These are phyloP conservation scores for Colletotrichum higginsianum DNA, from an alignment of 2,329 filamentous ascomycete genomes.

Conservation along the genomic window DNA sequence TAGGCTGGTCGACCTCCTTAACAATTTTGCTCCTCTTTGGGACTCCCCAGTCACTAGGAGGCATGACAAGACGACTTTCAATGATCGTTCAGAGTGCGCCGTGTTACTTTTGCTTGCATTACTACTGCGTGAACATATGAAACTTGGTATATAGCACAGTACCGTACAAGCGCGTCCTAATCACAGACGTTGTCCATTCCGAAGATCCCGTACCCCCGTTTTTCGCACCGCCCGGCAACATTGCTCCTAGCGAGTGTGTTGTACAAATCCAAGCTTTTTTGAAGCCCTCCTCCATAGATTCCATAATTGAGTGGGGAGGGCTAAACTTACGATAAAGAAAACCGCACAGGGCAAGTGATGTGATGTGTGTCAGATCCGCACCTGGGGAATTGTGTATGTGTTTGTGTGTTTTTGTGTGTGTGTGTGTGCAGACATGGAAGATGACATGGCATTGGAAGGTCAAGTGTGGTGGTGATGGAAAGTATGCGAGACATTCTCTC, in stretches of 20 bases:
- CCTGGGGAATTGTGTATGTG: not conserved
- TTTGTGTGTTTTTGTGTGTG: too few relatives aligned
- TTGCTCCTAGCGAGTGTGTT: slow-evolving; percentile 36
- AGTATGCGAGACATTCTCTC: slow-evolving; percentile 9
- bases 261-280: slow-evolving; percentile 18
- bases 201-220: not conserved
- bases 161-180: slow-evolving; percentile 26
- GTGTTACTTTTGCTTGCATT: not conserved
- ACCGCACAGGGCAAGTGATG: not conserved
- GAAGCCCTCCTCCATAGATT: not conserved
- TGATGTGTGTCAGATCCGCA: not conserved
- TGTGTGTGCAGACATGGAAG: not conserved
- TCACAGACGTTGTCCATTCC: not conserved
- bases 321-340: slow-evolving; percentile 27
- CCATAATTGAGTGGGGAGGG: slow-evolving; percentile 8
- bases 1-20: too few relatives aligned
- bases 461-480: slow-evolving; percentile 12
- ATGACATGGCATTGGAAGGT: not conserved
- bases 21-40: not conserved
- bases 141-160: slow-evolving; percentile 40
- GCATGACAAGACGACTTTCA: not conserved
- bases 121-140: slow-evolving; percentile 13
- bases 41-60: not conserved
- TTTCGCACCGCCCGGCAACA: not conserved
- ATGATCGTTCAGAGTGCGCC: slow-evolving; percentile 3